Base-by-base conservation (phyloP, 768 basidiomycete species). In the Russula lepida region DNA sequence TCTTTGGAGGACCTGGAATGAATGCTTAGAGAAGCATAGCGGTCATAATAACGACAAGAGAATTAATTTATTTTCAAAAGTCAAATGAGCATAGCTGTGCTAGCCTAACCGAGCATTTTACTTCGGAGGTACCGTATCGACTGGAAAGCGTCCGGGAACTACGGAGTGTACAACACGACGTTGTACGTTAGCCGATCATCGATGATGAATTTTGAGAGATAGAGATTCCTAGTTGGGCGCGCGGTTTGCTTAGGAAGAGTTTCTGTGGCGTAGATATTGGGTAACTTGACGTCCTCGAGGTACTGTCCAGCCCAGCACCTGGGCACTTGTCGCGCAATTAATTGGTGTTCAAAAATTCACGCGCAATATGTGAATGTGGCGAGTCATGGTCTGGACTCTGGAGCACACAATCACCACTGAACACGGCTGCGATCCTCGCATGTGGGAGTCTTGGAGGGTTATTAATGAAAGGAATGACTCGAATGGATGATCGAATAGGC, bases 141-240 rank as follows among this genome's bases (percentile, higher is more conserved):
- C 35, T 25, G 51, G 33, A 43, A 46, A 12, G 46, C 37, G 32
- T 41, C 60, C 56, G 60, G 55, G 8, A 52, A 62, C 44, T 46
- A 57, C 56, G 51, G 54, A 64, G 53, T 49, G 55, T 58, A 33
- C 50, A 30, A 37, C 37, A 52, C 49, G 47, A 53, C 55, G 60
- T 49, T 64, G 43, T 33, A 19, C 32, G 52, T 35, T 63, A 58
- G 57, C 60, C 51, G 63, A 53, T 62, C 53, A 64, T 62, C 63
- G 60, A 64, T 64, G 49, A 43, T 35, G 50, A 44, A 30, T 21
- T 56, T 51, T 44, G 35, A 33, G 58, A 25, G 50, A 27, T 37
- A 30, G 39, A 27, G 41, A 59, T 59, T 51, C 58, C 41, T 12
- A 43, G 58, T 52, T 13, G 50, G 43, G 58, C 25, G 33, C 32